Evolutionary conservation across 2,329 filamentous ascomycete species (phyloP).

Genomic region (Corynespora cassiicola): DNA sequence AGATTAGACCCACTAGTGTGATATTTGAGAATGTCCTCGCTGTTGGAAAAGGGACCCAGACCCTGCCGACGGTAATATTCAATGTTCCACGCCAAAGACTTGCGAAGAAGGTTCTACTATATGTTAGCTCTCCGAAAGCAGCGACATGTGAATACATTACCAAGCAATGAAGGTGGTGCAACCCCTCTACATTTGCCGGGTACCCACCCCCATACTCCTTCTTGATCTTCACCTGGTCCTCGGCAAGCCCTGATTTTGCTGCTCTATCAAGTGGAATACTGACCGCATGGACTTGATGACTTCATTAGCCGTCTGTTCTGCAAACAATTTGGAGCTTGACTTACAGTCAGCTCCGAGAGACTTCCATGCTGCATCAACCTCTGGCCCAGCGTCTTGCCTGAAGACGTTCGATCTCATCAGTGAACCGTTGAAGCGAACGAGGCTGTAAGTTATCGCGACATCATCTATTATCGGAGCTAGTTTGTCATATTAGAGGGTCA

Average conservation of each 20-base stretch:
- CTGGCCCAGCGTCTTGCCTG: conserved; percentile 56
- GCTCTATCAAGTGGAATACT: conserved; percentile 59
- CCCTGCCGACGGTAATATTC: conserved; percentile 62
- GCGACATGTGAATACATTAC: conserved; percentile 36
- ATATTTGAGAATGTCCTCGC: conserved; percentile 59
- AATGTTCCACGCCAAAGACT: conserved; percentile 66
- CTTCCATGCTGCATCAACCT: conserved; percentile 66
- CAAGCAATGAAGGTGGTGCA: conserved; percentile 66
- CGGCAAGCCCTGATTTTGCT: conserved; percentile 55
- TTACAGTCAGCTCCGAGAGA: conserved; percentile 60
- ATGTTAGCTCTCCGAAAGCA: neutral
- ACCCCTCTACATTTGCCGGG: conserved; percentile 62
- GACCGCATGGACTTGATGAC: conserved; percentile 39
- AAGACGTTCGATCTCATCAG: conserved; percentile 63
- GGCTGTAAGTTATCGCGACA: conserved; percentile 49
- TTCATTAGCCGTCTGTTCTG: conserved; percentile 2
- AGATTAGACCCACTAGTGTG: conserved; percentile 61
- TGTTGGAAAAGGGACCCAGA: conserved; percentile 62
- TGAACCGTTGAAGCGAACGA: conserved; percentile 61
- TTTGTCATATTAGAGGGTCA: too few species aligned
- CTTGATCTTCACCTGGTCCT: conserved; percentile 64
- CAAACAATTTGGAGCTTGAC: conserved; percentile 13
- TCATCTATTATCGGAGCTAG: conserved; percentile 46
- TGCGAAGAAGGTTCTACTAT: conserved; percentile 63
- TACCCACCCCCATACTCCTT: conserved; percentile 66